A percentile compares a stretch with the other conserved stretches of the same genome.
Evolutionary conservation across 306 rosid genomes (phyloP).

Genomic region (Erythrophleum fordii): DNA sequence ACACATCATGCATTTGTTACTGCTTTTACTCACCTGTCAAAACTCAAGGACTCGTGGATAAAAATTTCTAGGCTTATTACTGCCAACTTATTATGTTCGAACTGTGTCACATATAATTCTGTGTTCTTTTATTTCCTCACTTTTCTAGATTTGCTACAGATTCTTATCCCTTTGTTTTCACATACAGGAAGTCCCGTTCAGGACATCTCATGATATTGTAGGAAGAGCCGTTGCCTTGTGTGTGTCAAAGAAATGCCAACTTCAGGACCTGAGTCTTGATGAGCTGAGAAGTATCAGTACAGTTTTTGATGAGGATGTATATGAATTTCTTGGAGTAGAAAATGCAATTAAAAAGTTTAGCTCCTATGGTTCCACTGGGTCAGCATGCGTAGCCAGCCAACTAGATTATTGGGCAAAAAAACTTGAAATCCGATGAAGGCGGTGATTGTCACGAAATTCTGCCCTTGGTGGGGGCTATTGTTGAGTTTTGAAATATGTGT

Average conservation of each 20-base stretch:
- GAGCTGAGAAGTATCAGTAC: conserved; percentile 71
- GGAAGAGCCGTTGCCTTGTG: conserved; percentile 88
- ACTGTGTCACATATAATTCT: not conserved
- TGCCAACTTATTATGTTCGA: conserved; percentile 7
- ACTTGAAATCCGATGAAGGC: conserved; percentile 54
- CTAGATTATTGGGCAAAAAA: conserved; percentile 64
- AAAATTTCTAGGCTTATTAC: not conserved
- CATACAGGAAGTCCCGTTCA: conserved; percentile 85
- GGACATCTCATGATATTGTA: conserved; percentile 92
- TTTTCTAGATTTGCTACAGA: conserved; percentile 4
- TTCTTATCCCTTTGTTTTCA: conserved; percentile 8
- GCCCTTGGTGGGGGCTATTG: not conserved
- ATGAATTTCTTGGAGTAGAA: conserved; percentile 87
- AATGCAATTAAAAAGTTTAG: conserved; percentile 75
- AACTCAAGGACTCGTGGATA: not conserved
- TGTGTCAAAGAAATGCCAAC: conserved; percentile 67
- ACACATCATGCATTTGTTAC: conserved; percentile 4
- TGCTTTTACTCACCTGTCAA: conserved; percentile 5
- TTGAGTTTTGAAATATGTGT: not conserved
- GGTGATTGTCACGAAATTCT: conserved; percentile 13
- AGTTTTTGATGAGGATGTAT: conserved; percentile 75
- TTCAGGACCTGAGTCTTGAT: conserved; percentile 67
- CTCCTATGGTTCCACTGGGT: conserved; percentile 94
- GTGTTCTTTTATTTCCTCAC: not conserved
- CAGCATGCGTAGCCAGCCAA: conserved; percentile 82